These are phyloP conservation scores for Volutella citrinella DNA, from an alignment of 2,329 filamentous ascomycete species.

Conservation along the genomic window DNA sequence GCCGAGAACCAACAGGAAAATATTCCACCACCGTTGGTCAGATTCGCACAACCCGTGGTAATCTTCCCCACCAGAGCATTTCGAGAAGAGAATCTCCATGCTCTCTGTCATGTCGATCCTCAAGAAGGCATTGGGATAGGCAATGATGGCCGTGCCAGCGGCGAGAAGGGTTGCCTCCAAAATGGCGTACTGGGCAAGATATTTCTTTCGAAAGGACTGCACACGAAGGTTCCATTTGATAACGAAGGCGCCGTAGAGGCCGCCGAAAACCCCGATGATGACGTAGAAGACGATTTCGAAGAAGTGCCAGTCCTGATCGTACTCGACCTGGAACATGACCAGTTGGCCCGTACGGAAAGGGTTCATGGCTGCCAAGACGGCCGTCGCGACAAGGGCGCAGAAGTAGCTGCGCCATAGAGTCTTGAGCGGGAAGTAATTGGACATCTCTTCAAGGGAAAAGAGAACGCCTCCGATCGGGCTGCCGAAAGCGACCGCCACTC, in stretches of 20 bases:
- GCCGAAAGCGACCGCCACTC: constrained; percentile 94
- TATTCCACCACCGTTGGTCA: constrained; percentile 72
- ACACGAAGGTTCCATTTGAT: constrained; percentile 96
- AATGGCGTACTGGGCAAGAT: constrained; percentile 78
- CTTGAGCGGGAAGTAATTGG: constrained; percentile 91
- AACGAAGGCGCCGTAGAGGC: constrained; percentile 91
- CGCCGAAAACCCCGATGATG: constrained; percentile 87
- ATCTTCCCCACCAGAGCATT: constrained; percentile 85
- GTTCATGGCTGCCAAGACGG: constrained; percentile 92
- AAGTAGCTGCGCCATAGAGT: constrained; percentile 99
- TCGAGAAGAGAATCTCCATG: constrained; percentile 95
- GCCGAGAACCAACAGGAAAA: constrained; percentile 73
- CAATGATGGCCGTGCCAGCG: constrained; percentile 81
- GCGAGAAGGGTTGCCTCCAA: constrained; percentile 84
- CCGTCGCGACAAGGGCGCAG: constrained; percentile 91
- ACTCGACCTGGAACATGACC: constrained; percentile 98
- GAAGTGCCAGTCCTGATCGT: constrained; percentile 96
- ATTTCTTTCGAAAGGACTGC: constrained; percentile 92
- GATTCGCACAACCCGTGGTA: constrained; percentile 86
- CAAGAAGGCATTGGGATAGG: constrained; percentile 93
- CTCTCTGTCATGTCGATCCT: constrained; percentile 99
- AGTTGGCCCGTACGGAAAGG: constrained; percentile 95
- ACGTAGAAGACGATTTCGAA: constrained; percentile 95
- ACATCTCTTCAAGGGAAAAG: constrained; percentile 98
- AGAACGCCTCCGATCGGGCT: constrained; percentile 95